phyloP scores from a whole-genome alignment of 352 stramenopile species.

The Elongisporangium prolatum region DNA sequence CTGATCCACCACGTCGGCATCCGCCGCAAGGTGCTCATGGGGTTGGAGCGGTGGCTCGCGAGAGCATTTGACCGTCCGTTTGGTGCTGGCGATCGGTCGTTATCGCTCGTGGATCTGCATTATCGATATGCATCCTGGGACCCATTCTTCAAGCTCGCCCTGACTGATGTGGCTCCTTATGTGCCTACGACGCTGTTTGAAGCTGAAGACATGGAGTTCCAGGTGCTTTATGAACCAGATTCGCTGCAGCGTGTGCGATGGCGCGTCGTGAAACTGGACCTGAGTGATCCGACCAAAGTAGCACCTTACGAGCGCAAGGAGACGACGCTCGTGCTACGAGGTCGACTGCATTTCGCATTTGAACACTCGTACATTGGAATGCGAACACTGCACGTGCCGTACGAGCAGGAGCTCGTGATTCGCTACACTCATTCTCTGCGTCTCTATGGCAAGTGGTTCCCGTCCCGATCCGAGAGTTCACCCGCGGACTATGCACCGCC shows the following conservation, averaged over 20 bases:
- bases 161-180: not conserved
- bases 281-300: not conserved
- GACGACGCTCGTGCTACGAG: constrained; percentile 10
- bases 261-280: constrained; percentile 19
- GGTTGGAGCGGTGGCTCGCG: not conserved
- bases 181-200: constrained; percentile 23
- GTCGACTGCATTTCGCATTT: constrained; percentile 9
- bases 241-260: constrained; percentile 25
- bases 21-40: constrained; percentile 21
- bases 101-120: not conserved
- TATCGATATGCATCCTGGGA: not conserved
- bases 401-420: constrained; percentile 10
- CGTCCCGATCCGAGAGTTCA: constrained; percentile 4
- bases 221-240: constrained; percentile 23
- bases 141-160: not conserved
- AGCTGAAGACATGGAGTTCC: constrained; percentile 23
- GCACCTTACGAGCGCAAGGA: constrained; percentile 2
- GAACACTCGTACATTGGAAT: constrained; percentile 1
- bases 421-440: constrained; percentile 7
- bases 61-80: not conserved
- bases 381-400: not conserved
- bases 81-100: not conserved
- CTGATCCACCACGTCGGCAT: constrained; percentile 41
- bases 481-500: not conserved
- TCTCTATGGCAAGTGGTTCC: constrained; percentile 11